Conservation (phyloP, 1,139 yeast species). For the Lodderomyces margitis region DNA sequence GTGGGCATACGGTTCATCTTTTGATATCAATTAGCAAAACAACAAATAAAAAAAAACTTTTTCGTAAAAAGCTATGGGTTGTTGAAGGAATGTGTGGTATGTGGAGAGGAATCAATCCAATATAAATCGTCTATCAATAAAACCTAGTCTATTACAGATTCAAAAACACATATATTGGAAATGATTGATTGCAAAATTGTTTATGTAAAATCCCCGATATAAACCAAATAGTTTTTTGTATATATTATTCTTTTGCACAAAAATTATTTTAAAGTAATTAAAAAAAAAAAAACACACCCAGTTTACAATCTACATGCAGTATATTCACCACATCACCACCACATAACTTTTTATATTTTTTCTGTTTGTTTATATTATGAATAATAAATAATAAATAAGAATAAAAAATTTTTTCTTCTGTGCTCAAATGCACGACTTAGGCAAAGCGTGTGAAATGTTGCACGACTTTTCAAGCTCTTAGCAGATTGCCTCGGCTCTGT, state of each 20-base stretch:
- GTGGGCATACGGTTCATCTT: conserved; percentile 31
- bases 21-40: background rate
- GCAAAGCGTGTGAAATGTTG: too few species aligned
- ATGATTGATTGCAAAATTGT: conserved; percentile 1
- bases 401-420: too few species aligned
- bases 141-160: background rate
- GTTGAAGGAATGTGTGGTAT: background rate
- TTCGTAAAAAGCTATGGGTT: too few species aligned
- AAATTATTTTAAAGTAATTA: background rate
- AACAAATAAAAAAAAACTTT: too few species aligned
- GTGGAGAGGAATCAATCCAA: background rate
- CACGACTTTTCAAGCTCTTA: too few species aligned
- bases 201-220: background rate
- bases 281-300: background rate
- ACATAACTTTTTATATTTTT: too few species aligned
- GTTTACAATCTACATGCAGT: too few species aligned
- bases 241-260: background rate
- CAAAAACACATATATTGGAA: background rate
- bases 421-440: background rate
- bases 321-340: too few species aligned
- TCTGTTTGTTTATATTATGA: too few species aligned
- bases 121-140: conserved; percentile 2
- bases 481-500: too few species aligned
- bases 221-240: background rate
- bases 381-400: too few species aligned